Evolutionary conservation across 352 stramenopile genomes (phyloP).

Genomic region (Globisporangium lucens): DNA sequence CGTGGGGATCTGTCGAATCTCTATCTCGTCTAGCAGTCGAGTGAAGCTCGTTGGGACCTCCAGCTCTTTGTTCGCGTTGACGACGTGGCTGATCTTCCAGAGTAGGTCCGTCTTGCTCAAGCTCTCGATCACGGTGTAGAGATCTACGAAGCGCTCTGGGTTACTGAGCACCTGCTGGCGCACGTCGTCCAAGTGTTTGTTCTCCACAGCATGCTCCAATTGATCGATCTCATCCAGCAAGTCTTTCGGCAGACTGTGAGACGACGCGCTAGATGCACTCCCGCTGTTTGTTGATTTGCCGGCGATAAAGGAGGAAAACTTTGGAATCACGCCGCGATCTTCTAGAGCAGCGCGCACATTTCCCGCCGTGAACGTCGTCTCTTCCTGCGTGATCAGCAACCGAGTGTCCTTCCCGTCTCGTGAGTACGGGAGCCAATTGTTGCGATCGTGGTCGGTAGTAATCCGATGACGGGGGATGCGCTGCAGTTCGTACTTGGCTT

Average conservation of each 20-base stretch:
- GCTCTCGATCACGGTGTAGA: conserved; percentile 58
- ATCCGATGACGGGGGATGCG: conserved; percentile 65
- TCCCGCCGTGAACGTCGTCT: conserved; percentile 49
- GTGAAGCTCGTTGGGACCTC: conserved; percentile 43
- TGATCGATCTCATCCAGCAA: conserved; percentile 55
- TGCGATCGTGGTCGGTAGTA: conserved; percentile 46
- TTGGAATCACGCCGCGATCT: conserved; percentile 66
- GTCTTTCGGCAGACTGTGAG: conserved; percentile 32
- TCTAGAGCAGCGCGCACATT: conserved; percentile 64
- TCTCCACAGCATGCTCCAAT: conserved; percentile 52
- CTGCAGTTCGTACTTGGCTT: conserved; percentile 62
- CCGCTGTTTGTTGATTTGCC: not conserved
- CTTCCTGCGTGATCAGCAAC: conserved; percentile 55
- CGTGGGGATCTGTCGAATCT: conserved; percentile 48
- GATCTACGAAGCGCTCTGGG: conserved; percentile 62
- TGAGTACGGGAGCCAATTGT: conserved; percentile 47
- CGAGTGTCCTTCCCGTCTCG: conserved; percentile 56
- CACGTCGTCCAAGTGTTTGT: conserved; percentile 17
- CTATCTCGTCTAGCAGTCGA: conserved; percentile 48
- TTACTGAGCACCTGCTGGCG: conserved; percentile 40
- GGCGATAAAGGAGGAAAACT: conserved; percentile 17
- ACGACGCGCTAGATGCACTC: conserved; percentile 8
- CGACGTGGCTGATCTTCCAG: conserved; percentile 69
- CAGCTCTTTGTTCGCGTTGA: conserved; percentile 59
- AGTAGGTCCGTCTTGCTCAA: conserved; percentile 69